Conservation (phyloP, 2,329 filamentous ascomycete species). For the Hymenoscyphus infarciens region DNA sequence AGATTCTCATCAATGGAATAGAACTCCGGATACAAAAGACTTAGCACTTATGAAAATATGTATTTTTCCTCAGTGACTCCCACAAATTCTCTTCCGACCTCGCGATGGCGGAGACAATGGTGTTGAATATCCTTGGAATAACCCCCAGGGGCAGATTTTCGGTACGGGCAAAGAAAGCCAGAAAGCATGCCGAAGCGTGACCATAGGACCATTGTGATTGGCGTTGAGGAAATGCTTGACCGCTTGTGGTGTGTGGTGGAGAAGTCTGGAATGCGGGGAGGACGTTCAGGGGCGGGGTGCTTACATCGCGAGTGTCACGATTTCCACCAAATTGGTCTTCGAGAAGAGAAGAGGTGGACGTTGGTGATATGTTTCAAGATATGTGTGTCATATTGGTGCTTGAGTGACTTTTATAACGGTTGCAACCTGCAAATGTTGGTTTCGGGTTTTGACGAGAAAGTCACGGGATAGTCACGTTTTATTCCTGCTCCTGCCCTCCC, state of each 20-base stretch:
- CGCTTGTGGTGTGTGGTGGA: background rate
- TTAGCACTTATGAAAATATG: background rate
- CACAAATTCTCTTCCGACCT: conserved; percentile 6
- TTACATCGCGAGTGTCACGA: background rate
- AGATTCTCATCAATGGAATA: background rate
- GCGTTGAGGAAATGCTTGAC: background rate
- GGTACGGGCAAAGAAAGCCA: background rate
- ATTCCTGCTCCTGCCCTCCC: too few species aligned
- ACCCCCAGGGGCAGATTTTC: background rate
- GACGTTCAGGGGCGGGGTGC: background rate
- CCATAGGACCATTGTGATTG: background rate
- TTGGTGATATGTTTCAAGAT: background rate
- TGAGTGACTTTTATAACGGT: background rate
- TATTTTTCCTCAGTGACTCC: background rate
- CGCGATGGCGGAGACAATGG: background rate
- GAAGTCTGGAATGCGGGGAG: conserved; percentile 1
- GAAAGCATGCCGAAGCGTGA: background rate
- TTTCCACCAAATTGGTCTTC: background rate
- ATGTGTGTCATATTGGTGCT: background rate
- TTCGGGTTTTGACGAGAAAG: background rate
- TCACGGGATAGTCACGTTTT: background rate
- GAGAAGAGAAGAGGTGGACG: background rate
- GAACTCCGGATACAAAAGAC: background rate
- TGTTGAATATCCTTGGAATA: background rate
- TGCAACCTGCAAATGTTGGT: background rate